These are phyloP conservation scores for Tuber brumale DNA, from an alignment of 495 filamentous ascomycete species.

Conservation along the genomic window DNA sequence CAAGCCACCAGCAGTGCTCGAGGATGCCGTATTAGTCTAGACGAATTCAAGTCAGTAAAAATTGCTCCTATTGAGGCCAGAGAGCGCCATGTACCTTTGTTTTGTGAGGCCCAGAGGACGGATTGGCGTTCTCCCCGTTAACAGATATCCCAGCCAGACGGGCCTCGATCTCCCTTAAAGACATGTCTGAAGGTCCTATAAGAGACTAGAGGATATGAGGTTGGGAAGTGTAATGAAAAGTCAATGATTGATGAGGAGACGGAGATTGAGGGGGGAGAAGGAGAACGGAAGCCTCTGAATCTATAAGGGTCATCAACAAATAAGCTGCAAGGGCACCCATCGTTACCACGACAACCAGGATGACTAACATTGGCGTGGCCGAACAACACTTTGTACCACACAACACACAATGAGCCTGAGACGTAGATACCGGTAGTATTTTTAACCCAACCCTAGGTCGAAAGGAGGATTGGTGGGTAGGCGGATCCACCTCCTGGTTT, in stretches of 20 bases:
- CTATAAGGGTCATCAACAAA: conserved; percentile 34
- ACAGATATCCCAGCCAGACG: conserved; percentile 77
- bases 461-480: background rate
- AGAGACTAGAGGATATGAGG: conserved; percentile 31
- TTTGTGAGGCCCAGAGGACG: conserved; percentile 54
- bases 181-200: conserved; percentile 44
- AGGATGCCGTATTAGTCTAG: conserved; percentile 49
- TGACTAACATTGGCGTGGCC: background rate
- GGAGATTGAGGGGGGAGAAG: conserved; percentile 48
- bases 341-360: conserved; percentile 31
- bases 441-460: background rate
- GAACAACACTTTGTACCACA: background rate
- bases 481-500: background rate
- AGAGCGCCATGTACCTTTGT: conserved; percentile 54
- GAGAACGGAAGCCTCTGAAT: background rate
- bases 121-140: conserved; percentile 64
- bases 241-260: conserved; percentile 53
- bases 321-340: conserved; percentile 8
- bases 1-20: conserved; percentile 48
- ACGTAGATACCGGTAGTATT: background rate
- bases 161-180: conserved; percentile 61
- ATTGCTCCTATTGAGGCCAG: conserved; percentile 8
- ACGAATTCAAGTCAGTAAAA: conserved; percentile 44
- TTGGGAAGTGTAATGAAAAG: conserved; percentile 63
- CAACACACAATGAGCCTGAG: background rate